phyloP scores from a whole-genome alignment of 805 yeast species.

The Kodamaea jinghongensis region DNA sequence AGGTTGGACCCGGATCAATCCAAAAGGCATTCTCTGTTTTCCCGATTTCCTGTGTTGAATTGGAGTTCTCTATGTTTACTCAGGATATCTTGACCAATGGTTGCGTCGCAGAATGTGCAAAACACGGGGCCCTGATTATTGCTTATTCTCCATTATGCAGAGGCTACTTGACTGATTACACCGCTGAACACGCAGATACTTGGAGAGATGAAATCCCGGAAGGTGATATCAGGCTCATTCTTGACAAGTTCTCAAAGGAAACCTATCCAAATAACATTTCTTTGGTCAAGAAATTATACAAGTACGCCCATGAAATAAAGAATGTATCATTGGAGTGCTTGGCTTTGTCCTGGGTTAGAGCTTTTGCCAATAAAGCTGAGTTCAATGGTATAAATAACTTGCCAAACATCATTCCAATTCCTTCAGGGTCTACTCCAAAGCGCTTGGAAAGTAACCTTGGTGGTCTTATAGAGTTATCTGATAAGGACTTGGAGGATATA shows the following conservation, averaged over 20 bases:
- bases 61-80: conserved; percentile 71
- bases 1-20: conserved; percentile 62
- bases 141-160: conserved; percentile 84
- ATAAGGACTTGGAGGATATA: conserved; percentile 54
- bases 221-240: conserved; percentile 50
- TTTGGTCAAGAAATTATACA: conserved; percentile 48
- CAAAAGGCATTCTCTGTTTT: conserved; percentile 53
- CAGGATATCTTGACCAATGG: conserved; percentile 63
- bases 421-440: conserved; percentile 61
- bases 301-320: conserved; percentile 45
- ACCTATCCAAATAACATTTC: conserved; percentile 51
- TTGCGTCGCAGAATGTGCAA: conserved; percentile 54
- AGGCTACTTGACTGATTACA: conserved; percentile 69
- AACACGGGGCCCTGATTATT: conserved; percentile 59
- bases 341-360: conserved; percentile 44
- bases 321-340: conserved; percentile 58
- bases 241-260: conserved; percentile 61
- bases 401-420: conserved; percentile 72
- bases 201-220: conserved; percentile 46
- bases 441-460: conserved; percentile 62
- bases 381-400: conserved; percentile 40
- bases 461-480: conserved; percentile 44
- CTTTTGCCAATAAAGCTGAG: conserved; percentile 63
- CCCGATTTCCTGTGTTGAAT: conserved; percentile 68
- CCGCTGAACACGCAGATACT: conserved; percentile 36